A percentile compares a stretch with the other conserved stretches of the same genome.
Conservation (phyloP, 1,139 yeast genomes). For the Lodderomyces parapsilosis region DNA sequence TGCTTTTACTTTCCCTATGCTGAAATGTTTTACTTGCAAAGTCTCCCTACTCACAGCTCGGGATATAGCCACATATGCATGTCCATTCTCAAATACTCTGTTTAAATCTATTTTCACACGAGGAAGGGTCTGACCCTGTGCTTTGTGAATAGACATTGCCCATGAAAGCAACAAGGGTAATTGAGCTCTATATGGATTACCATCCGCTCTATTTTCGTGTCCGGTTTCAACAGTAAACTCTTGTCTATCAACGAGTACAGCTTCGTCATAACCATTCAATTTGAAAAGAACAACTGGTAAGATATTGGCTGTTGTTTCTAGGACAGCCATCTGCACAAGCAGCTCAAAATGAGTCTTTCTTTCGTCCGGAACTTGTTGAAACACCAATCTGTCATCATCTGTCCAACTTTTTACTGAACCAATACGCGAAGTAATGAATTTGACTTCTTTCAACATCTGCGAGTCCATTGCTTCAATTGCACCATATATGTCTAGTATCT, state of each 20-base stretch:
- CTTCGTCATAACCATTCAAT: conserved; percentile 27
- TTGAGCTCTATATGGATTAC: conserved; percentile 50
- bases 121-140: conserved; percentile 93
- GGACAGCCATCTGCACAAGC: conserved; percentile 32
- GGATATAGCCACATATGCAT: conserved; percentile 90
- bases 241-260: conserved; percentile 62
- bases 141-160: conserved; percentile 94
- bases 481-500: conserved; percentile 27
- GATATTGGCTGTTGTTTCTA: conserved; percentile 20
- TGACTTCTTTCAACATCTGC: conserved; percentile 26
- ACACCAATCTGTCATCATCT: conserved; percentile 45
- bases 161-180: conserved; percentile 88
- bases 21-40: conserved; percentile 72
- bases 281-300: conserved; percentile 62
- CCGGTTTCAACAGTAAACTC: conserved; percentile 53
- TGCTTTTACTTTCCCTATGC: conserved; percentile 17
- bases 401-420: conserved; percentile 24
- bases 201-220: conserved; percentile 5
- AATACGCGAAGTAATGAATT: conserved; percentile 25
- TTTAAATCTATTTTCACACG: conserved; percentile 78
- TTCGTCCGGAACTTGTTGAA: conserved; percentile 24
- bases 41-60: conserved; percentile 81
- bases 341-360: conserved; percentile 26
- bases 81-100: conserved; percentile 85
- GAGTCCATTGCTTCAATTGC: conserved; percentile 21